These are phyloP conservation scores for Cryphonectria naterciae DNA, from an alignment of 2,329 filamentous ascomycete genomes.

Conservation along the genomic window DNA sequence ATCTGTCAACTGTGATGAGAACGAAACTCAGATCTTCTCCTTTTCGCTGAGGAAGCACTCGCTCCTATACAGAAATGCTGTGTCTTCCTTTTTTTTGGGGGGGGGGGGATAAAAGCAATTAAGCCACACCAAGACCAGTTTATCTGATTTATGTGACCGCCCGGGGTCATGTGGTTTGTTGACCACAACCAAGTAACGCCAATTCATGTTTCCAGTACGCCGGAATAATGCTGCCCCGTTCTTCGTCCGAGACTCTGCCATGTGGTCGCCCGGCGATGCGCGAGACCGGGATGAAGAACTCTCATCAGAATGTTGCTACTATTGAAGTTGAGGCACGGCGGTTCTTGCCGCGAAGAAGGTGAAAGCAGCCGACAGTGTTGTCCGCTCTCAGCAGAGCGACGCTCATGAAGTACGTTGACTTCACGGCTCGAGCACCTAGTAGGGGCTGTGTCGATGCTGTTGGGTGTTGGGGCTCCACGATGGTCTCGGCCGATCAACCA, in stretches of 20 bases:
- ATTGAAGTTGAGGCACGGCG: background rate
- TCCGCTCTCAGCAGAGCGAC: background rate
- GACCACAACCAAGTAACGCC: conserved; percentile 29
- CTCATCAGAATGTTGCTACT: background rate
- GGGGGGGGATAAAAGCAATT: conserved; percentile 16
- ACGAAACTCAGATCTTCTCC: conserved; percentile 7
- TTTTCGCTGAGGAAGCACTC: conserved; percentile 5
- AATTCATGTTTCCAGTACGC: conserved; percentile 25
- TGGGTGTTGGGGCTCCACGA: conserved; percentile 38
- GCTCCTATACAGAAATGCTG: background rate
- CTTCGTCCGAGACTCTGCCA: conserved; percentile 15
- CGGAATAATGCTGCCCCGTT: conserved; percentile 29
- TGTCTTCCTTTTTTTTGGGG: background rate
- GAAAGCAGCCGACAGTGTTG: background rate
- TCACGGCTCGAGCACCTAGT: conserved; percentile 29
- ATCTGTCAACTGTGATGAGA: background rate
- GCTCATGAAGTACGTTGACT: background rate
- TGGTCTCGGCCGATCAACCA: conserved; percentile 33
- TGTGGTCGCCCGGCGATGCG: background rate
- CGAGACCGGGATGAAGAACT: background rate
- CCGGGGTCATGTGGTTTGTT: conserved; percentile 23
- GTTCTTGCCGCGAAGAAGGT: background rate
- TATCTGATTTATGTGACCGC: conserved; percentile 26
- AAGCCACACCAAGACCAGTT: conserved; percentile 19
- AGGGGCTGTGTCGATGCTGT: conserved; percentile 37